These are phyloP conservation scores for Paraconiothyrium brasiliense DNA, from an alignment of 2,329 filamentous ascomycete species.

Conservation along the genomic window DNA sequence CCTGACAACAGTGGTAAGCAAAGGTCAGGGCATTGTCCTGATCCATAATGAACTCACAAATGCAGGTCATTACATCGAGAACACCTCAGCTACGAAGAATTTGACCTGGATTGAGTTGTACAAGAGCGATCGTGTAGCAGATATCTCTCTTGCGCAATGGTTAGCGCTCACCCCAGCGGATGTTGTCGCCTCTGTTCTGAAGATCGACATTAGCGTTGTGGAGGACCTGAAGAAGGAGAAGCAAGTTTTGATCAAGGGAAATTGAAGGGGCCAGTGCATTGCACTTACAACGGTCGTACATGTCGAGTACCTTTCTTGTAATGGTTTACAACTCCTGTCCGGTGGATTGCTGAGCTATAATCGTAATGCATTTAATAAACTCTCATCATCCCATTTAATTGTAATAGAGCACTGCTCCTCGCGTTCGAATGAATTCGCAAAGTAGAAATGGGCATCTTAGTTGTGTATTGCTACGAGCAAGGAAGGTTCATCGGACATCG, in stretches of 20 bases:
- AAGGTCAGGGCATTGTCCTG: not conserved
- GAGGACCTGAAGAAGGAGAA: conserved; percentile 70
- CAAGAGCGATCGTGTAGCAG: conserved; percentile 72
- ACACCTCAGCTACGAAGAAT: conserved; percentile 70
- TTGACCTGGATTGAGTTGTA: conserved; percentile 75
- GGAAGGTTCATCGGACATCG: too few relatives aligned
- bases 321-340: not conserved
- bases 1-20: conserved; percentile 68
- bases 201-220: conserved; percentile 66
- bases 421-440: not conserved
- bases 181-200: conserved; percentile 68
- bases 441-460: not conserved
- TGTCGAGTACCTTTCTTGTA: not conserved
- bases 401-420: not conserved
- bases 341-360: not conserved
- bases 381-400: not conserved
- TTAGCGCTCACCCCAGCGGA: conserved; percentile 72
- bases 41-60: conserved; percentile 1
- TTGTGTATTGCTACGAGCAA: not conserved
- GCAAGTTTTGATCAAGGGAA: conserved; percentile 60
- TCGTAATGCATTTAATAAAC: not conserved
- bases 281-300: not conserved
- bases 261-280: not conserved
- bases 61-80: conserved; percentile 72
- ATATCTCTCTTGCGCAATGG: conserved; percentile 75